phyloP scores from a whole-genome alignment of 345 rosid genomes.

The Cardiospermum halicacabum region DNA sequence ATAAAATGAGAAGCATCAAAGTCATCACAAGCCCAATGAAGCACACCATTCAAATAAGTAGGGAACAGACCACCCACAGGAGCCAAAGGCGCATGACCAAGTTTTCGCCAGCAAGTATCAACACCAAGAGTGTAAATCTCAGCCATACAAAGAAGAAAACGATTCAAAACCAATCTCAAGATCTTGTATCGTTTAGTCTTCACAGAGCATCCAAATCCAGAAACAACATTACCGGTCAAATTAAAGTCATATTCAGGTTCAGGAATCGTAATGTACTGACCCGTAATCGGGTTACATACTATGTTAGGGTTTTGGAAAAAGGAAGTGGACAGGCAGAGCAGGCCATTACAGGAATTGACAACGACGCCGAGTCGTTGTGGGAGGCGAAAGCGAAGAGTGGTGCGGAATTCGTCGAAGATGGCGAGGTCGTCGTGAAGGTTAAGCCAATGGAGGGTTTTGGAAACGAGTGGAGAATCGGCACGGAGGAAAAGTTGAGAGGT shows the following conservation, averaged over 20 bases:
- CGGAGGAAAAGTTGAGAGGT: conserved; percentile 18
- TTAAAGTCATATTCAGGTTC: background rate
- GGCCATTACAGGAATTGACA: conserved; percentile 26
- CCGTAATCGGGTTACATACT: conserved; percentile 22
- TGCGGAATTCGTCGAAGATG: background rate
- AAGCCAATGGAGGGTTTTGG: conserved; percentile 19
- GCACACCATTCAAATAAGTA: conserved; percentile 18
- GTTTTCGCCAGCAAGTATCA: conserved; percentile 7
- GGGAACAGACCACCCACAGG: background rate
- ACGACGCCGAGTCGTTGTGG: conserved; percentile 5
- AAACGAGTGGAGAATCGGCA: background rate
- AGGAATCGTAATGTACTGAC: conserved; percentile 18
- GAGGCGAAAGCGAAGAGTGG: conserved; percentile 12
- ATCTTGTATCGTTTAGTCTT: conserved; percentile 18
- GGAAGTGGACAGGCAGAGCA: conserved; percentile 18
- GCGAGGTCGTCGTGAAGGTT: background rate
- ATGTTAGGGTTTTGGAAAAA: conserved; percentile 8
- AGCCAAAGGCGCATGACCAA: conserved; percentile 7
- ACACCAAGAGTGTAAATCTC: conserved; percentile 14
- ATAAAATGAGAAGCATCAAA: background rate
- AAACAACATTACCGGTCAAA: background rate
- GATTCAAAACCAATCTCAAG: background rate
- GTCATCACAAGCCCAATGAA: conserved; percentile 20
- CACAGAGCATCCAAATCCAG: conserved; percentile 15
- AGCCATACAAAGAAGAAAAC: background rate